Evolutionary conservation across 257 asterid genomes (phyloP), one percentile per base, ranked within the genome.

Genomic region (Verbena officinalis): DNA sequence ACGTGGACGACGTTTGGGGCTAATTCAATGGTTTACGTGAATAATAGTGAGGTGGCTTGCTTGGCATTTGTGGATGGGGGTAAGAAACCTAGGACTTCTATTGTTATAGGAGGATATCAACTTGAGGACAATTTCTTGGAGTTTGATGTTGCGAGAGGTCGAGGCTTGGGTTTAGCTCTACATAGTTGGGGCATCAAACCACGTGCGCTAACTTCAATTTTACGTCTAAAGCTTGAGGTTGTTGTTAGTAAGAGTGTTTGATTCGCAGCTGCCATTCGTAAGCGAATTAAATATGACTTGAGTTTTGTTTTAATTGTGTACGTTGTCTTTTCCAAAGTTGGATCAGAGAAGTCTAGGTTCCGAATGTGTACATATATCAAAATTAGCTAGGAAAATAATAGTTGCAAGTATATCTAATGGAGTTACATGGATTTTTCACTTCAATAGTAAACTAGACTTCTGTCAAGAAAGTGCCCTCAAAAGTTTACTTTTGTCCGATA

Each of bases 1-100:
- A 72, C 63, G 5, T 85, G 86, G 89, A 75, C 60, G 31, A 73
- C 78, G 2, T 80, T 74, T 59, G 86, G 89, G 8, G 81, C 83
- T 1, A 82, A 80, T 45, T 85, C 92, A 4, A 82, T 85, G 85
- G 83, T 75, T 21, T 64, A 39, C 21, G 67, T 82, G 56, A 43
- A 76, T 20, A 67, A 70, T 34, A 30, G 54, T 54, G 69, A 77
- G 8, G 83, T 77, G 22, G 33, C 16, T 19, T 77, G 83, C 27
- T 56, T 78, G 59, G 83, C 58, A 8, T 65, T 73, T 40, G 68
- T 78, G 64, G 74, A 73, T 48, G 78, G 73, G 5, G 75, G 78
- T 14, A 68, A 58, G n/a, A 69, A 64, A 10, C 45, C 65, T 1
- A 55, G 66, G 68, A 64, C 76, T 7, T 46, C 79, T 5, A 44